Evolutionary conservation across 192 early-diverging fungal genomes (phyloP).

Genomic region (Geosiphon pyriformis): DNA sequence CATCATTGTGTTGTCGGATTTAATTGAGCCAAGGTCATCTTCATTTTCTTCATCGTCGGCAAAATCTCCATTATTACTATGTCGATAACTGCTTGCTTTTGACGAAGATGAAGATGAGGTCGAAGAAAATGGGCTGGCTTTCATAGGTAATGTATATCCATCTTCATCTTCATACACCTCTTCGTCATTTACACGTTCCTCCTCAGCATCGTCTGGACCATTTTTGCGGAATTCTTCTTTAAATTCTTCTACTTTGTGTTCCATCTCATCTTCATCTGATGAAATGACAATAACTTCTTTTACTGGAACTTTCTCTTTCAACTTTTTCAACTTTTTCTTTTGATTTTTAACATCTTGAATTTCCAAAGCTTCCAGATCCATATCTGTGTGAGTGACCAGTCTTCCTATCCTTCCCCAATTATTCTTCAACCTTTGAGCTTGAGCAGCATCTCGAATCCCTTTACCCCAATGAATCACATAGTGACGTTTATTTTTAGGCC

Average conservation of each 20-base stretch:
- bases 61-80: background rate
- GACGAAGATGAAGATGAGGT: background rate
- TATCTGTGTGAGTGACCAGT: conserved; percentile 6
- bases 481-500: conserved; percentile 7
- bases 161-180: background rate
- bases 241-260: background rate
- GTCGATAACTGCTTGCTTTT: background rate
- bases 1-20: background rate
- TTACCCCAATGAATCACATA: conserved; percentile 20
- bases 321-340: background rate
- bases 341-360: too few relatives aligned
- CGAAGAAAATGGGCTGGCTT: background rate
- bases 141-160: background rate
- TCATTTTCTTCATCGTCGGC: background rate
- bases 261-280: background rate
- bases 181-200: background rate
- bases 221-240: background rate
- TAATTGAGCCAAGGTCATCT: background rate
- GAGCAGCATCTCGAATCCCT: conserved; percentile 2
- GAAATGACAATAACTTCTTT: conserved; percentile 2
- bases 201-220: background rate
- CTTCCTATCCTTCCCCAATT: conserved; percentile 18
- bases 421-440: conserved; percentile 6
- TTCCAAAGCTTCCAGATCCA: conserved; percentile 12
- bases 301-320: background rate